Base-by-base conservation (phyloP, 768 basidiomycete species). In the Agrocybe pediades region DNA sequence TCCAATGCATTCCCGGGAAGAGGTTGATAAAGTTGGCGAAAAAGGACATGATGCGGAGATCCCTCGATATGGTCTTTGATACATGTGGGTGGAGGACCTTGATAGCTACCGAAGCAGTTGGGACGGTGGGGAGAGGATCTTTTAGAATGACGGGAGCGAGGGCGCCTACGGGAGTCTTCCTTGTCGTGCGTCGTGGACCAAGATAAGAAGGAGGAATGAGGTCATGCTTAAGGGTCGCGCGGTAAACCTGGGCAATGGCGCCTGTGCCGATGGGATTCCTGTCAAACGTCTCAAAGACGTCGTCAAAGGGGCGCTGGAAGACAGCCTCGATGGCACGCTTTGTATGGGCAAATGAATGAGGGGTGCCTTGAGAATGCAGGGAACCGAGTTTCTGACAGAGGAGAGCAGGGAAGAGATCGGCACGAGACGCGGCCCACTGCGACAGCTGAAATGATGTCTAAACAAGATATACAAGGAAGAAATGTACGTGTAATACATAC, bases 211-310 rank as follows among this genome's bases (percentile, higher is more conserved):
- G 87, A 1, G 95, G 90, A 49, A 98, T 82, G 51, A 98, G 78
- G 66, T 95, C 86, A 46, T 85, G 80, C 61, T 87, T 90, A 51
- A 98, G 82, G 11, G 80, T 90, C 29, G 92, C 96, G 61, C 86
- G 84, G 70, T 98, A 96, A 7, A 98, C 95, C 88, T 99, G 97
- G 17, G 96, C 97, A 57, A 99, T 97, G n/a, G 97, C 95, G 21
- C 97, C 97, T 9, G 90, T 91, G n/a, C 97, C 97, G 47, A 99
- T 96, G 3, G 97, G 95, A 5, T 67, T 76, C 54, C 85, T 78
- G 51, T 92, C 85, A 64, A 99, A 98, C 52, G 90, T 83, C 60
- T 93, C 91, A 61, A 99, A 98, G 9, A 98, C 90, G 11, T 97
- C 80, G 4, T 87, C 79, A 64, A 99, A 97, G 4, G 86, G 83